Conservation (phyloP, 768 basidiomycete species). For the Butyriboletus loyo region DNA sequence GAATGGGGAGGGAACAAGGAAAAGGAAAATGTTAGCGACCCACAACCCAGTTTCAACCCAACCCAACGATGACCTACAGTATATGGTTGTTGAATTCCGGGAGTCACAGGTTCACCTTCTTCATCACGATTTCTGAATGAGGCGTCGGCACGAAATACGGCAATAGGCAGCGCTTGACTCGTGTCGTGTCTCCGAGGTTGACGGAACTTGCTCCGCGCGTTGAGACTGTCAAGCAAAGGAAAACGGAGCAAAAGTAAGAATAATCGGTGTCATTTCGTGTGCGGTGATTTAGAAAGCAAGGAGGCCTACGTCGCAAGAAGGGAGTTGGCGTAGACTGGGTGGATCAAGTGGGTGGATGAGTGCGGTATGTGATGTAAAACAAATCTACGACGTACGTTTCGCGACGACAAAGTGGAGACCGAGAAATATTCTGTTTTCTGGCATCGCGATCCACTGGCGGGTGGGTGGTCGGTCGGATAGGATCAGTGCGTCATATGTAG, state of each 20-base stretch:
- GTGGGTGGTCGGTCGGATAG: not conserved
- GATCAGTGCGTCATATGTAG: not conserved
- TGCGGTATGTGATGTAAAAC: not conserved
- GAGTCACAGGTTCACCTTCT: not conserved
- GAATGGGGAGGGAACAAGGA: not conserved
- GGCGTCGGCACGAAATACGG: not conserved
- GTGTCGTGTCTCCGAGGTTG: not conserved
- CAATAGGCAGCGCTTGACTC: slow-evolving; percentile 1
- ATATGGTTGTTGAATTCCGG: not conserved
- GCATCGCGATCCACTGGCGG: slow-evolving; percentile 19
- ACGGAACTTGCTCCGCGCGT: slow-evolving; percentile 16
- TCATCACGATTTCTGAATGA: not conserved
- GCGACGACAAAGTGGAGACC: slow-evolving; percentile 23
- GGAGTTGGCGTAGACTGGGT: slow-evolving; percentile 24
- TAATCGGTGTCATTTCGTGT: not conserved
- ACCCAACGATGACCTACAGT: not conserved
- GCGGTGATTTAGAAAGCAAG: not conserved
- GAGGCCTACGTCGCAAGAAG: slow-evolving; percentile 24
- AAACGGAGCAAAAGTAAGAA: too few species aligned
- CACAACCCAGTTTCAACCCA: not conserved
- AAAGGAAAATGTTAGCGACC: not conserved
- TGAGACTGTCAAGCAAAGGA: slow-evolving; percentile 11
- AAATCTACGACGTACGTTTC: slow-evolving; percentile 16
- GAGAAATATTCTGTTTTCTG: slow-evolving; percentile 22
- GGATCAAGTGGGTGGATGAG: not conserved